Evolutionary conservation across 1,284 basidiomycete genomes (phyloP), one percentile per base, ranked within the genome.

Genomic region (Trametes hirsuta): DNA sequence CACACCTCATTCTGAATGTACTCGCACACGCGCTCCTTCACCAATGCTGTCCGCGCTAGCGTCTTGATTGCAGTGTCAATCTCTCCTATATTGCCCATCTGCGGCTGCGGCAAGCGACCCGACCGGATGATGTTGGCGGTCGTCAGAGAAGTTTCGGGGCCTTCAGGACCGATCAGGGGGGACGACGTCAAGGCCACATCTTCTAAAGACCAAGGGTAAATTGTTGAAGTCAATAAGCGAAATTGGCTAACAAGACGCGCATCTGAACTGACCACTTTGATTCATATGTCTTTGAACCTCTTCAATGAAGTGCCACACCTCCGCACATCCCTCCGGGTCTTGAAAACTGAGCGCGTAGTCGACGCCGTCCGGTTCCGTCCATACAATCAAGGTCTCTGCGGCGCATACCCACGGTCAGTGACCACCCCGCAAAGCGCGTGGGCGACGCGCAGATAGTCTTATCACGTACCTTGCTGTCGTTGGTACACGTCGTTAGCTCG

Each of bases 311-410:
- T 91, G 91, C 97, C 97, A 99, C 49, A 99, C 93, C 78, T 98
- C 97, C 47, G 90, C 84, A 70, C 97, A 99, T 36, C 97, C 97
- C 64, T 97, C 93, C 0, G 94, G 86, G 71, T 98, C 97, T 72
- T 98, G 97, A 71, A 99, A 99, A 66, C 95, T 97, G 51, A 99
- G 81, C 2, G 97, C 97, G 75, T 97, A 96, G 75, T 99, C 97
- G 24, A 91, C 87, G 24, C 95, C 94, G 66, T 95, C 90, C 0
- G 93, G 93, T 73, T 98, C 97, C 1, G 97, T 99, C 97, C 97
- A 99, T 12, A 99, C 97, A 64, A 99, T 98, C 47, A 99, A 84
- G 1, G 97, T 99, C 67, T 98, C 97, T 94, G 73, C 42, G 52
- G 22, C 21, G 52, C 52, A 42, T 52, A 50, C 39, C 22, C 48